Evolutionary conservation across 768 basidiomycete genomes (phyloP).

Genomic region (Fomitopsis serialis): DNA sequence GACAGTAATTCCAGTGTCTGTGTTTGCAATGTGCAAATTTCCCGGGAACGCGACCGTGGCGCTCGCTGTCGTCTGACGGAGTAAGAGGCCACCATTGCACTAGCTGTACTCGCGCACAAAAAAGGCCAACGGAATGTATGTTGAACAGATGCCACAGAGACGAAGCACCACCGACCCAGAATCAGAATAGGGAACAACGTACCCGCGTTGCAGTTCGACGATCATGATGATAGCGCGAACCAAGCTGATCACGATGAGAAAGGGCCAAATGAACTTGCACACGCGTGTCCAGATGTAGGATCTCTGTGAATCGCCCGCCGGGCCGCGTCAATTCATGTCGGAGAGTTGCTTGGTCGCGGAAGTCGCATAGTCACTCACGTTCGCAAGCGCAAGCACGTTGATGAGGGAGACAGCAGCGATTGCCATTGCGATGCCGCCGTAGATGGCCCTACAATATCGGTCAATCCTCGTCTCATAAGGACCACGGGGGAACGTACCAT

Average conservation of each 20-base stretch:
- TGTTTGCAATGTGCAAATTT: too few relatives aligned
- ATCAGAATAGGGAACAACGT: constrained; percentile 21
- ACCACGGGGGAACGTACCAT: constrained; percentile 38
- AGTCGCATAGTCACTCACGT: constrained; percentile 37
- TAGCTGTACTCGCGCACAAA: too few relatives aligned
- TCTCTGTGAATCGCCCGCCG: constrained; percentile 35
- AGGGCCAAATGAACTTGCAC: constrained; percentile 64
- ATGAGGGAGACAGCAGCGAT: constrained; percentile 47
- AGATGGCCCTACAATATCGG: constrained; percentile 48
- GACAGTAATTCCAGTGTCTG: too few relatives aligned
- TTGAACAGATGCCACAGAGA: neutral
- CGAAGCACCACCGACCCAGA: neutral
- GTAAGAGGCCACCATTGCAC: too few relatives aligned
- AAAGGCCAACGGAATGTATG: too few relatives aligned
- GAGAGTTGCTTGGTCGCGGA: constrained; percentile 13
- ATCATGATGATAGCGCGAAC: constrained; percentile 70
- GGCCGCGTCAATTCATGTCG: neutral
- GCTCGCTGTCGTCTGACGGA: too few relatives aligned
- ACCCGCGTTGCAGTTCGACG: constrained; percentile 67
- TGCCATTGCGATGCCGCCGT: constrained; percentile 57
- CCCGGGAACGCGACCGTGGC: too few relatives aligned
- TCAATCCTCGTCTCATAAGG: constrained; percentile 1
- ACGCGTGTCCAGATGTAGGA: constrained; percentile 67
- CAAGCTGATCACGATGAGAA: constrained; percentile 58
- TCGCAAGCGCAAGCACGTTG: constrained; percentile 55